A percentile compares a stretch with the other conserved stretches of the same genome.
Conservation (phyloP, 352 stramenopile species). For the Pythium aquatile region DNA sequence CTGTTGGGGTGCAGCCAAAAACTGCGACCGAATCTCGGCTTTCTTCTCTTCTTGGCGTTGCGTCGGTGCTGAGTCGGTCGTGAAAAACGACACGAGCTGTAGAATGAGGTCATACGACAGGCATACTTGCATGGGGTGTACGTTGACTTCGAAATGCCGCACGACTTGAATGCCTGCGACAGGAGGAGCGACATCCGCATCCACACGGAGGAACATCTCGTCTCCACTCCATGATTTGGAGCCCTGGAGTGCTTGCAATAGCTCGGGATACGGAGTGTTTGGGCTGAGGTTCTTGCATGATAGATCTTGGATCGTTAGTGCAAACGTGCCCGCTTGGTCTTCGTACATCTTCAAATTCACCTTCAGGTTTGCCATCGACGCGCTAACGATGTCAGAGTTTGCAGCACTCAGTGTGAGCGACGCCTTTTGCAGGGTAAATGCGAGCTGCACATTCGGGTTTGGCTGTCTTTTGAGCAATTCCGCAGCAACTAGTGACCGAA, state of each 20-base stretch:
- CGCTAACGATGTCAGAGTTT: conserved; percentile 61
- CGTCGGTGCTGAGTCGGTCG: conserved; percentile 23
- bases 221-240: conserved; percentile 53
- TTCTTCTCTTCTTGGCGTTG: conserved; percentile 52
- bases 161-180: conserved; percentile 59
- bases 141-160: conserved; percentile 84
- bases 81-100: conserved; percentile 64
- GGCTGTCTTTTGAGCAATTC: conserved; percentile 40
- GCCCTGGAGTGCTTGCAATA: conserved; percentile 47
- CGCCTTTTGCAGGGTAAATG: conserved; percentile 53
- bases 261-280: conserved; percentile 66
- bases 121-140: conserved; percentile 83
- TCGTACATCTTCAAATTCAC: conserved; percentile 73
- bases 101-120: conserved; percentile 78
- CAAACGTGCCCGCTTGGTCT: conserved; percentile 62
- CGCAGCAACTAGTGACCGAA: conserved; percentile 35
- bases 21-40: conserved; percentile 63
- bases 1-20: conserved; percentile 37
- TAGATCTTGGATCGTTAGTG: conserved; percentile 57
- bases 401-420: conserved; percentile 59
- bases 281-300: conserved; percentile 67
- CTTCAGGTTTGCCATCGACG: conserved; percentile 39
- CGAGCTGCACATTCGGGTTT: conserved; percentile 60
- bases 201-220: conserved; percentile 68
- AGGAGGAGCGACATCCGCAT: conserved; percentile 69